Base-by-base conservation (phyloP, 305 asterid species). In the Caryopteris hybrid region DNA sequence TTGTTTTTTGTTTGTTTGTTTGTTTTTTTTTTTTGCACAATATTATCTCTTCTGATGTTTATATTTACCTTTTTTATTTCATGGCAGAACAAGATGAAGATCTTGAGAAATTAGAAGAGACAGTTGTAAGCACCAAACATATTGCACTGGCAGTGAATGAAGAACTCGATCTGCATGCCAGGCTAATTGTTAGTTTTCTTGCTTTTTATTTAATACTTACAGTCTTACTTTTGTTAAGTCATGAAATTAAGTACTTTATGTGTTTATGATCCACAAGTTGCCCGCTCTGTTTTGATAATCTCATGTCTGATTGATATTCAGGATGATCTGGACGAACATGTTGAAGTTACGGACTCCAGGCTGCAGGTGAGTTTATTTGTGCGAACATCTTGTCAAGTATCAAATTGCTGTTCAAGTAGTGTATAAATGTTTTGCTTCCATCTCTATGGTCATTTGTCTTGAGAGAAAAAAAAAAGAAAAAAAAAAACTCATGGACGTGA, bases 241-340 rank as follows among this genome's bases (percentile, higher is more conserved):
- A 1, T n/a, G 21, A 48, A 76, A 66, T 41, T 16, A 45, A 33
- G 61, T 53, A 31, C 58, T 51, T 29, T 0, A 23, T 31, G 21
- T 57, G 51, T 55, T 20, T 27, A 10, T 54, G 50, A 52, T 51
- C 73, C 31, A 6, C 31, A 18, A 46, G 51, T 29, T 42, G 38
- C 57, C 45, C 6, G 42, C 52, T 18, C 16, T 34, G 33, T 22
- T 43, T 47, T 58, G 16, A 22, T 61, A 45, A 58, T 51, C 62
- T 64, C 21, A 51, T 60, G 0, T 6, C 66, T 70, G 56, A 56
- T 64, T 42, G 62, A 62, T 68, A 39, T 17, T 77, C 83, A 92
- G 98, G 97, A 90, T 81, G 51, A 77, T 79, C 82, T 88, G 68
- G 97, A 86, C 63, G 73, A 88, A 56, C 96, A 92, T 75, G 96